These are phyloP conservation scores for Talaromyces trachyspermus DNA, from an alignment of 495 filamentous ascomycete genomes.

Conservation along the genomic window DNA sequence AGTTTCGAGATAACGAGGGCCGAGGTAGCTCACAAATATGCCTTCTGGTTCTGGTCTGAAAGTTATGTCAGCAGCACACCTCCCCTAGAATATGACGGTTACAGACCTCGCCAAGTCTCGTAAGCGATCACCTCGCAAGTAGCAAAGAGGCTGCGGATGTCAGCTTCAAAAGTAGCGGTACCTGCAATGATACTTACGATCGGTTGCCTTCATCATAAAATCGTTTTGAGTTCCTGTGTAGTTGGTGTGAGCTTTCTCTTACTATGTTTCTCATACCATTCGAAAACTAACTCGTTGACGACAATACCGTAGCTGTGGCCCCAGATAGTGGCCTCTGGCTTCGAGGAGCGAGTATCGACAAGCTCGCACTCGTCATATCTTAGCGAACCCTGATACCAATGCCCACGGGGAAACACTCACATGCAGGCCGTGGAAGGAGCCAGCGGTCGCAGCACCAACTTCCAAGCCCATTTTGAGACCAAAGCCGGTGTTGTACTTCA, in stretches of 20 bases:
- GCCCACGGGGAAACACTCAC: too few relatives aligned
- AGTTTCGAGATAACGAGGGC: neutral
- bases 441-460: neutral
- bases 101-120: neutral
- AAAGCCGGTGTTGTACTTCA: too few relatives aligned
- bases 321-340: neutral
- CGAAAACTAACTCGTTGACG: too few relatives aligned
- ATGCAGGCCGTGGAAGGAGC: neutral
- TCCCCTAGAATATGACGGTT: neutral
- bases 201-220: constrained; percentile 1
- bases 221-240: neutral
- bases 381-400: too few relatives aligned
- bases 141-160: neutral
- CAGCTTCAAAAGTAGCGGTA: neutral
- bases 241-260: too few relatives aligned
- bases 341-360: constrained; percentile 1
- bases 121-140: constrained; percentile 1
- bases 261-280: too few relatives aligned
- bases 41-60: neutral
- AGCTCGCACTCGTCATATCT: too few relatives aligned
- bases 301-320: neutral
- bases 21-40: neutral
- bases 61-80: neutral
- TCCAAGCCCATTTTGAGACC: neutral
- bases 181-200: neutral